Conservation (phyloP, 2,329 filamentous ascomycete species). For the Sclerotinia glacialis region DNA sequence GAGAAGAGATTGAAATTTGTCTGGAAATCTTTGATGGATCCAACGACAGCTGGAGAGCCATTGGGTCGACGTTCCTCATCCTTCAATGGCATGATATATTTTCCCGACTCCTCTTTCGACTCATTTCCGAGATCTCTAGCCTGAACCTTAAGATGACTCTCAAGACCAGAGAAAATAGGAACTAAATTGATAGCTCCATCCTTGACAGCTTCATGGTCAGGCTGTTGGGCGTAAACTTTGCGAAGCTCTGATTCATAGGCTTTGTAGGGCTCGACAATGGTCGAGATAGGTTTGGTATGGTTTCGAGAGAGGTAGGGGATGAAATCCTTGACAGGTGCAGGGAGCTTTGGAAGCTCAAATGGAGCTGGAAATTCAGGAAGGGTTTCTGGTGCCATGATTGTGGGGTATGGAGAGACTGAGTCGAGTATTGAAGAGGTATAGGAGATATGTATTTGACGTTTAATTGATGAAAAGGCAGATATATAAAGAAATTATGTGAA, state of each 20-base stretch:
- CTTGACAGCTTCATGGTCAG: constrained; percentile 54
- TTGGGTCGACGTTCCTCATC: constrained; percentile 58
- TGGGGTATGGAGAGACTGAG: background rate
- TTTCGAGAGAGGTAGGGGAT: constrained; percentile 53
- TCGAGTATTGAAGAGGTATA: background rate
- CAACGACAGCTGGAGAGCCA: constrained; percentile 66
- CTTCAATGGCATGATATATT: constrained; percentile 67
- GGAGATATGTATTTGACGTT: background rate
- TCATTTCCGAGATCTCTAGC: constrained; percentile 59
- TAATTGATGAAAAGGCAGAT: background rate
- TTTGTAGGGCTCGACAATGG: constrained; percentile 65
- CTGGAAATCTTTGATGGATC: constrained; percentile 66
- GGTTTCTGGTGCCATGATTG: constrained; percentile 5
- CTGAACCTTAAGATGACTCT: constrained; percentile 57
- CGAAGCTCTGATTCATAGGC: constrained; percentile 65
- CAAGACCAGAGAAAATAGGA: constrained; percentile 60
- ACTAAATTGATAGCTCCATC: constrained; percentile 61
- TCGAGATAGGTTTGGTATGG: constrained; percentile 50
- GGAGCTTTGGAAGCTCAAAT: constrained; percentile 34
- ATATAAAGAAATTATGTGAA: background rate
- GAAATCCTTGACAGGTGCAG: constrained; percentile 35
- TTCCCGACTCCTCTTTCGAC: constrained; percentile 57
- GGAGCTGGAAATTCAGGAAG: constrained; percentile 13
- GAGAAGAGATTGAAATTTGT: constrained; percentile 80
- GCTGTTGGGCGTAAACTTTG: constrained; percentile 66